Percentiles rank a stretch among this genome's conserved stretches.
phyloP scores from a whole-genome alignment of 805 yeast species.

The Hanseniaspora vineae region DNA sequence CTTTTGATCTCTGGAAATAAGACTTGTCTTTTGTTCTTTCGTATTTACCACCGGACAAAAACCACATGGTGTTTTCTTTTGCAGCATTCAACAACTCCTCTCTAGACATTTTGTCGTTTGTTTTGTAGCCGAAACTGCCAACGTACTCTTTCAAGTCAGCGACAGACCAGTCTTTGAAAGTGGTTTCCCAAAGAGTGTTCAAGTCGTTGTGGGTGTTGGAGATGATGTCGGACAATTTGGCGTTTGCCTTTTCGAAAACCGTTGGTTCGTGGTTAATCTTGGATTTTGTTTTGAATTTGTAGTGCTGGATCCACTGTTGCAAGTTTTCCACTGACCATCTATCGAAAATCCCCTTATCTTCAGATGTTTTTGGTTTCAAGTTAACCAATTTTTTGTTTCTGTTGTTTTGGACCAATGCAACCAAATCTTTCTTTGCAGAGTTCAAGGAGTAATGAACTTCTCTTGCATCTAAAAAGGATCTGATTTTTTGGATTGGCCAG shows the following conservation, averaged over 20 bases:
- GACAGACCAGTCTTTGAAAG: constrained; percentile 30
- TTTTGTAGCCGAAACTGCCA: constrained; percentile 28
- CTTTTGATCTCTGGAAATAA: background rate
- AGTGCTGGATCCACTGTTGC: constrained; percentile 28
- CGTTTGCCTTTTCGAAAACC: constrained; percentile 12
- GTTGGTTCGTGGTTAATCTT: constrained; percentile 11
- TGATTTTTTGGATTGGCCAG: constrained; percentile 36
- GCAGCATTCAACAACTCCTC: constrained; percentile 28
- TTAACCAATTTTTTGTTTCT: constrained; percentile 16
- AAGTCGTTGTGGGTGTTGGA: constrained; percentile 2
- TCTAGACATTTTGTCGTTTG: constrained; percentile 12
- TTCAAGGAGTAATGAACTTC: constrained; percentile 27
- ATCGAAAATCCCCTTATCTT: constrained; percentile 20
- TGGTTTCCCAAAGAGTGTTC: constrained; percentile 13
- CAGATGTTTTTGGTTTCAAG: background rate
- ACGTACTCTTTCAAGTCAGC: constrained; percentile 31
- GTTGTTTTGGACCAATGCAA: constrained; percentile 27
- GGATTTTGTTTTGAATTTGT: constrained; percentile 16
- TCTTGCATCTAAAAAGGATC: constrained; percentile 29
- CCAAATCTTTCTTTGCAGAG: constrained; percentile 28
- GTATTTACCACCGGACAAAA: constrained; percentile 19
- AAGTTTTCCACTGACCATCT: constrained; percentile 28
- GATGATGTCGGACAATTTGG: constrained; percentile 8
- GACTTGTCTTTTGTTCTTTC: background rate
- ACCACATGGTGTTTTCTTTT: constrained; percentile 29